Evolutionary conservation across 805 yeast species (phyloP).

Genomic region (Wickerhamiella bombiphila): DNA sequence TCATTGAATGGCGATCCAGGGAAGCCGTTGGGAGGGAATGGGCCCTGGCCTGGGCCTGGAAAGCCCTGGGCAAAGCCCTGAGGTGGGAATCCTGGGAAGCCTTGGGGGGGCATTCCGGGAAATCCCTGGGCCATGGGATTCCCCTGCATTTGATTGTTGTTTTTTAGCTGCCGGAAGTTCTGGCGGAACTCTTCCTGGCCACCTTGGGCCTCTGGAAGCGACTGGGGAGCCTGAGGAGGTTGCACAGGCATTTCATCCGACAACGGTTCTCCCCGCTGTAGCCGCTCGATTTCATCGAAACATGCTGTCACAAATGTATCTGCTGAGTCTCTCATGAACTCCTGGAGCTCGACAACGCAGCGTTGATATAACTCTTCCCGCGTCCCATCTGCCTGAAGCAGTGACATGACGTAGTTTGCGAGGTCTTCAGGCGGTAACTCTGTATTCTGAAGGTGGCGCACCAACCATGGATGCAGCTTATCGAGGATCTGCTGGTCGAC

Average conservation of each 20-base stretch:
- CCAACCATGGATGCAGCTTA: constrained; percentile 14
- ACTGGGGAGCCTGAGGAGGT: constrained; percentile 1
- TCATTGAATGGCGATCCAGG: not conserved
- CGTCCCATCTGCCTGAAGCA: constrained; percentile 27
- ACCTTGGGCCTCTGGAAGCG: constrained; percentile 4
- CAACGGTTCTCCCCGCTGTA: constrained; percentile 3
- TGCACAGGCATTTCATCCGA: not conserved
- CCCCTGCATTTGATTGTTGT: no score
- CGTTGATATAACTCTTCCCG: constrained; percentile 23
- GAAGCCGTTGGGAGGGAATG: not conserved
- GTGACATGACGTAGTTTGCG: constrained; percentile 32
- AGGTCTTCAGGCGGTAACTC: constrained; percentile 22
- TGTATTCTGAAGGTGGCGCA: constrained; percentile 5
- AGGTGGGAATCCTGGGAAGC: constrained; percentile 1
- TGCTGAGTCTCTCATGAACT: constrained; percentile 26
- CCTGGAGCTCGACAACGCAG: constrained; percentile 26
- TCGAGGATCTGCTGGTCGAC: constrained; percentile 6
- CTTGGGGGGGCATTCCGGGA: not conserved
- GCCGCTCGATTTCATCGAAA: constrained; percentile 20
- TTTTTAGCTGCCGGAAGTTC: constrained; percentile 13
- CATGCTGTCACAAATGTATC: constrained; percentile 24
- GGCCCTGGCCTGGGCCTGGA: not conserved
- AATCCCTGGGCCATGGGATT: not conserved
- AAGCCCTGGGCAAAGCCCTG: constrained; percentile 2
- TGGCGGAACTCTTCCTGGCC: constrained; percentile 21